Conservation (phyloP, 2,329 filamentous ascomycete genomes). For the Ophiostoma triangulosporum region DNA sequence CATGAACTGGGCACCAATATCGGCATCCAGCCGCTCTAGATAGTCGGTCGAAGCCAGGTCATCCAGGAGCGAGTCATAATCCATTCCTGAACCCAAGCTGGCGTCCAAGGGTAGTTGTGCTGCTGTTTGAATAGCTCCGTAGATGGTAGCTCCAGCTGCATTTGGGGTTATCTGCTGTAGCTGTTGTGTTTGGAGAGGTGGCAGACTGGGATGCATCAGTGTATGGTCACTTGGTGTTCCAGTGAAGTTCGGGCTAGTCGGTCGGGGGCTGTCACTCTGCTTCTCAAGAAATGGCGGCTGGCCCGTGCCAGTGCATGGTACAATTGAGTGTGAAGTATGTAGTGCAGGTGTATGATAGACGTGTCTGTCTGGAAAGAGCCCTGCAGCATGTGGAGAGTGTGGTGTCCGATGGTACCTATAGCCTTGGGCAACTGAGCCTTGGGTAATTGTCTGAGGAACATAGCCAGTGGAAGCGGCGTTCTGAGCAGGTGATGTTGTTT, state of each 20-base stretch:
- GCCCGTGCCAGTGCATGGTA: background rate
- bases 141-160: background rate
- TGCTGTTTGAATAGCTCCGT: background rate
- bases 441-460: background rate
- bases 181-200: background rate
- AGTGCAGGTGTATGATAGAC: background rate
- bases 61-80: conserved; percentile 39
- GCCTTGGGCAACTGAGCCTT: background rate
- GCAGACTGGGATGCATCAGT: background rate
- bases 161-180: background rate
- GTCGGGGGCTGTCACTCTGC: background rate
- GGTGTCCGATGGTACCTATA: background rate
- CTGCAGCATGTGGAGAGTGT: background rate
- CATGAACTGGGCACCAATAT: conserved; percentile 45
- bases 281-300: background rate
- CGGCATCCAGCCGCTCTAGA: conserved; percentile 35
- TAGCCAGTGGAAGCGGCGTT: background rate
- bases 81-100: conserved; percentile 18
- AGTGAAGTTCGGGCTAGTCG: background rate
- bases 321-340: background rate
- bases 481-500: background rate
- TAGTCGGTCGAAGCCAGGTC: conserved; percentile 38
- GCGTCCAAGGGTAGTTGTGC: background rate
- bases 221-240: background rate
- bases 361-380: background rate